phyloP scores from a whole-genome alignment of 2,329 filamentous ascomycete species.

The Stagonosporopsis cucurbitacearum region DNA sequence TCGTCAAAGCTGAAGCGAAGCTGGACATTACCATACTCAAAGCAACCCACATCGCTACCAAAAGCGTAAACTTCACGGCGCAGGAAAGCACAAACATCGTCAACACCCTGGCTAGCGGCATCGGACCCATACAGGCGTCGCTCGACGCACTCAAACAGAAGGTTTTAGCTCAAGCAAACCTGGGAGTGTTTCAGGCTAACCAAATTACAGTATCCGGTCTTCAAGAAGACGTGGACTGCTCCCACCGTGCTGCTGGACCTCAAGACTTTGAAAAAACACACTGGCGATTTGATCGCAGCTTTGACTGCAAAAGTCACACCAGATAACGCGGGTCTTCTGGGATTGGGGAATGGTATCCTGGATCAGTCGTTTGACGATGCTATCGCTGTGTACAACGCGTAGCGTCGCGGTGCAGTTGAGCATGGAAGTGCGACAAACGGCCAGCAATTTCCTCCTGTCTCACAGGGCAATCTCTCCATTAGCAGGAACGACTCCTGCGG shows the following conservation, averaged over 20 bases:
- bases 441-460: neutral
- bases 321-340: conserved; percentile 18
- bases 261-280: conserved; percentile 32
- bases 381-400: conserved; percentile 27
- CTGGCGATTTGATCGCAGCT: conserved; percentile 25
- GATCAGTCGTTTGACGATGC: conserved; percentile 29
- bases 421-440: neutral
- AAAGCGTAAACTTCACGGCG: conserved; percentile 25
- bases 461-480: neutral
- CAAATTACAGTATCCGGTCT: conserved; percentile 22
- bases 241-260: conserved; percentile 31
- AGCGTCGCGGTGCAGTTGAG: neutral
- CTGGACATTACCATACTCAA: conserved; percentile 28
- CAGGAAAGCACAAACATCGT: conserved; percentile 27
- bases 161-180: conserved; percentile 5
- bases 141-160: conserved; percentile 24
- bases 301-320: conserved; percentile 25
- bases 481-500: neutral
- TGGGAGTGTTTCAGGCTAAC: neutral
- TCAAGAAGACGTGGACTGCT: conserved; percentile 31
- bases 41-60: conserved; percentile 18
- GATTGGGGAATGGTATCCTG: conserved; percentile 18
- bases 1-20: conserved; percentile 25
- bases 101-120: conserved; percentile 17
- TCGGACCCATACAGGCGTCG: conserved; percentile 24